Percentiles rank a stretch among this genome's conserved stretches.
phyloP scores from a whole-genome alignment of 768 basidiomycete species.

The Leucocoprinus sp. region DNA sequence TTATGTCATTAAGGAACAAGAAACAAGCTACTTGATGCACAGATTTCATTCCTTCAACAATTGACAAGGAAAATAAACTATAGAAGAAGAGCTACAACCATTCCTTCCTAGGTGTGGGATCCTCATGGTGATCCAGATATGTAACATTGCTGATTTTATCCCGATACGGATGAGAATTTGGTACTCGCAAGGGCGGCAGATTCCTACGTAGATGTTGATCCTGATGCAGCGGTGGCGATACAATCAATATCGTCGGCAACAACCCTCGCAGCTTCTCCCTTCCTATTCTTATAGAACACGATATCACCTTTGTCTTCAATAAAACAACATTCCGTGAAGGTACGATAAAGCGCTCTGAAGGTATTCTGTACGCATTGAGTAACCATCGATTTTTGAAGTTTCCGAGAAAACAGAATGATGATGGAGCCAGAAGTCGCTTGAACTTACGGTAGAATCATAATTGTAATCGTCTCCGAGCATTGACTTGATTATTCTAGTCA shows the following conservation, averaged over 20 bases:
- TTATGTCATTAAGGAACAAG: too few species aligned
- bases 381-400: background rate
- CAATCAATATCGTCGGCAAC: conserved; percentile 18
- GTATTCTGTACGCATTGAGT: conserved; percentile 29
- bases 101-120: too few species aligned
- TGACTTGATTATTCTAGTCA: conserved; percentile 44
- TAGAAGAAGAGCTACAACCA: too few species aligned
- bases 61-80: too few species aligned
- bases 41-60: too few species aligned
- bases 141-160: too few species aligned
- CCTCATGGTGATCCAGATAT: too few species aligned
- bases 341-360: conserved; percentile 51
- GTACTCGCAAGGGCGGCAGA: background rate
- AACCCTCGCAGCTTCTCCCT: conserved; percentile 33
- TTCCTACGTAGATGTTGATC: background rate
- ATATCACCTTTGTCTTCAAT: conserved; percentile 57
- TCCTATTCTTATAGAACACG: conserved; percentile 51
- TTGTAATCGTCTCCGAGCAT: conserved; percentile 53
- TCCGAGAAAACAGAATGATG: background rate
- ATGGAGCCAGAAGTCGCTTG: background rate
- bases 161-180: background rate
- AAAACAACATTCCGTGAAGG: conserved; percentile 54
- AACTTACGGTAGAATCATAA: conserved; percentile 47
- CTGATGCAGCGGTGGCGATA: background rate
- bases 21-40: too few species aligned